These are phyloP conservation scores for Debaryomyces maramus DNA, from an alignment of 805 yeast species.

Conservation along the genomic window DNA sequence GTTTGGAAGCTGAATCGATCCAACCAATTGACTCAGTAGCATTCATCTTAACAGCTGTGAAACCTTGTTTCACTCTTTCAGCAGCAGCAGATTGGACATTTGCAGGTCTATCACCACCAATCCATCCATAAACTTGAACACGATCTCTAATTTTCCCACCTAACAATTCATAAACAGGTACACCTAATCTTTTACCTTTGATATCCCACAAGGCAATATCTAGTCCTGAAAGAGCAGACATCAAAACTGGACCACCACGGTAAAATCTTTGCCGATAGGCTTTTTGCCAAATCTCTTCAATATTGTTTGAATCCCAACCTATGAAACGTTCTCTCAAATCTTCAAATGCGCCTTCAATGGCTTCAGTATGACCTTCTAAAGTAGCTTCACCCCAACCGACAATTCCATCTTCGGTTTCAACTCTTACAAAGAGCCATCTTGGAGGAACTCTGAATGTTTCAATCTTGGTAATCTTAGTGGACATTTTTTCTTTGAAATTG, in stretches of 20 bases:
- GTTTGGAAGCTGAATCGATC: conserved; percentile 5
- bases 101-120: conserved; percentile 27
- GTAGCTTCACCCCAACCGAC: conserved; percentile 5
- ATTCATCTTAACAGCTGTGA: conserved; percentile 31
- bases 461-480: conserved; percentile 2
- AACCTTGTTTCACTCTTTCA: conserved; percentile 25
- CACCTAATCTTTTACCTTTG: conserved; percentile 27
- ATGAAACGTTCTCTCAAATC: conserved; percentile 25
- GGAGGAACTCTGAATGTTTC: conserved; percentile 5
- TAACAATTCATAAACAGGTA: conserved; percentile 25
- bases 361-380: conserved; percentile 29
- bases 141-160: conserved; percentile 28
- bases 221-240: conserved; percentile 29
- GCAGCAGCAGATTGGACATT: conserved; percentile 23
- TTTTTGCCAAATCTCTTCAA: conserved; percentile 23
- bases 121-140: conserved; percentile 28
- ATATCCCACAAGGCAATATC: conserved; percentile 33
- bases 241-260: conserved; percentile 29
- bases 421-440: conserved; percentile 4
- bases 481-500: conserved; percentile 1
- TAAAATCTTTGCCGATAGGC: conserved; percentile 29
- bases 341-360: conserved; percentile 29
- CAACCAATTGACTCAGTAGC: conserved; percentile 3
- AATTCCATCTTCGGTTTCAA: conserved; percentile 5
- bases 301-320: conserved; percentile 26